phyloP scores from a whole-genome alignment of 176 grass and related monocot genomes.

The Musa troglodytarum region DNA sequence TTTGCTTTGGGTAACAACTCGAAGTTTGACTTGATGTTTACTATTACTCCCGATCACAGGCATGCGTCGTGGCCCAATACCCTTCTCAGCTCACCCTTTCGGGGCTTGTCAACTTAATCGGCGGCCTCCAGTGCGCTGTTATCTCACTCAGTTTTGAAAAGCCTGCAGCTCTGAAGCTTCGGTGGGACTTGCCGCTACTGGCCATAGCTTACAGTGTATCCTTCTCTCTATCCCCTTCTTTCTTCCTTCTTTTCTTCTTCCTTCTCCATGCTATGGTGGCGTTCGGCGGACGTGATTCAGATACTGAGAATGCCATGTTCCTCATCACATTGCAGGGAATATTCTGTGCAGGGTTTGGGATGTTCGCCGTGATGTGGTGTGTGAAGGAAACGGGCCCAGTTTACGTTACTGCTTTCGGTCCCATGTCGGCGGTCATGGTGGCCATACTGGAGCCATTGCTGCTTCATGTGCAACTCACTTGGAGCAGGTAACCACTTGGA shows the following conservation, averaged over 20 bases:
- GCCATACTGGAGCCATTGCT: constrained; percentile 2
- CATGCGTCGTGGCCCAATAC: neutral
- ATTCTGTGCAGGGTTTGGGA: neutral
- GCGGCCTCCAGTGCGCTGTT: neutral
- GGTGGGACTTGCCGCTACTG: neutral
- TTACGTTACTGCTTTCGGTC: neutral
- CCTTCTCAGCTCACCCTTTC: neutral
- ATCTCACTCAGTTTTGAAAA: neutral
- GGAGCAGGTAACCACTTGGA: neutral
- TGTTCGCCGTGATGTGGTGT: constrained; percentile 15
- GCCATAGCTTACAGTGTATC: neutral
- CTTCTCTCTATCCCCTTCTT: too few relatives aligned
- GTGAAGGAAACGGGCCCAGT: constrained; percentile 16
- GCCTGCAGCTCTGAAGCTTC: neutral
- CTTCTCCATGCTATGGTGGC: neutral
- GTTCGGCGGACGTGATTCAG: too few relatives aligned
- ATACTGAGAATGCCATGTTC: too few relatives aligned
- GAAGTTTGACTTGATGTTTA: too few relatives aligned
- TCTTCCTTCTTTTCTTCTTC: neutral
- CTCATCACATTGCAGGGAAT: constrained; percentile 7
- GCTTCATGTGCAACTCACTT: neutral
- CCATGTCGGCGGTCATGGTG: neutral
- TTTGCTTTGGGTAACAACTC: too few relatives aligned
- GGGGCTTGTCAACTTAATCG: neutral
- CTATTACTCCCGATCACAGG: neutral